Conservation (phyloP, 257 asterid species). For the Osmanthus fragrans region DNA sequence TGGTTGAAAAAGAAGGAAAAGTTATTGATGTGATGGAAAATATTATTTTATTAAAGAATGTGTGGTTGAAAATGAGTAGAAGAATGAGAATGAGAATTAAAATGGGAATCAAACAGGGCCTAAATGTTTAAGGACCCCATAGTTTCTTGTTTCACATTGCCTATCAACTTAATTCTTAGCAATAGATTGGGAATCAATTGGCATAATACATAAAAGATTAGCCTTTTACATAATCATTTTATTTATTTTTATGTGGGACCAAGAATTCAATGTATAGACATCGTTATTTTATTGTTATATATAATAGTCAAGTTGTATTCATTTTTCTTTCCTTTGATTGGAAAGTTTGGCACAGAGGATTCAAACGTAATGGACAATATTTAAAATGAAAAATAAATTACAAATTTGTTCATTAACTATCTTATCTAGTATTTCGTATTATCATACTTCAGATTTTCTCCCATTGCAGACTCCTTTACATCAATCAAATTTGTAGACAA, state of each 20-base stretch:
- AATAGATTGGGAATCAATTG: neutral
- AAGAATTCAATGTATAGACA: neutral
- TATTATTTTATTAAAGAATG: too few species aligned
- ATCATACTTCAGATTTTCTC: neutral
- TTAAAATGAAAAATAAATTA: neutral
- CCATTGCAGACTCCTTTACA: slow-evolving; percentile 77
- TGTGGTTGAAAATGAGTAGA: too few species aligned
- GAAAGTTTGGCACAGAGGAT: neutral
- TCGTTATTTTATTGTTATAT: neutral
- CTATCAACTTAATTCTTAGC: neutral
- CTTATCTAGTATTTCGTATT: neutral
- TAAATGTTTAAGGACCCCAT: neutral
- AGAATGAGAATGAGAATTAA: too few species aligned
- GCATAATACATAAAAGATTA: neutral
- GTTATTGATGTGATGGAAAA: too few species aligned
- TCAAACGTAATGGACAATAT: neutral
- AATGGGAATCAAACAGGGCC: too few species aligned
- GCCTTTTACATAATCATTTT: neutral
- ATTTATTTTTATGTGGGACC: neutral
- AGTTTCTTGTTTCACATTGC: too few species aligned
- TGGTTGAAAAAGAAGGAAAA: too few species aligned
- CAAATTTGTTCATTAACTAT: neutral
- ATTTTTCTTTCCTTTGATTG: neutral
- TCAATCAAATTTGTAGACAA: slow-evolving; percentile 83
- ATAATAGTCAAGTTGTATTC: neutral